Evolutionary conservation across 202 grass and related monocot genomes (phyloP).

Genomic region (Alloteropsis angusta): DNA sequence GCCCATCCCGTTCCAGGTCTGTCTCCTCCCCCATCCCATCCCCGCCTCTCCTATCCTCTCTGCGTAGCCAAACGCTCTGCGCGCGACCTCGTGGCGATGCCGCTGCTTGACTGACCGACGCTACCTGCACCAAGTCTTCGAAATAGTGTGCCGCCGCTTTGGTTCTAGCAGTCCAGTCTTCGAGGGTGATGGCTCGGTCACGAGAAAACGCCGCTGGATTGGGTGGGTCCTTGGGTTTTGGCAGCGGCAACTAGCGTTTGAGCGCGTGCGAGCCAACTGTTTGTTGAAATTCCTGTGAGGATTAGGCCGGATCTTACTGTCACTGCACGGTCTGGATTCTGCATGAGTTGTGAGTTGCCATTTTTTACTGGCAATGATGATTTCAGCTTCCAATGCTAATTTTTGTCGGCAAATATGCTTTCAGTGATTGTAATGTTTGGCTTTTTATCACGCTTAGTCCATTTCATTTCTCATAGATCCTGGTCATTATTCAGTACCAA

Average conservation of each 20-base stretch:
- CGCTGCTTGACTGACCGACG: not conserved
- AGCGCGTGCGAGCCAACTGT: conserved; percentile 11
- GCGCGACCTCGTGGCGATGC: not conserved
- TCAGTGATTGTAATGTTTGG: not conserved
- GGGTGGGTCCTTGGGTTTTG: not conserved
- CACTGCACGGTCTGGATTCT: not conserved
- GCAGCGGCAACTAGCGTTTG: not conserved
- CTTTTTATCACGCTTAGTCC: not conserved
- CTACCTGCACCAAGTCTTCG: not conserved
- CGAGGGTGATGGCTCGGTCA: not conserved
- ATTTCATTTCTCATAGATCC: not conserved
- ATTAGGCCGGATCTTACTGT: not conserved
- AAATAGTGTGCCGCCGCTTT: not conserved
- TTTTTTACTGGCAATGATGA: not conserved
- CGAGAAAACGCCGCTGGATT: not conserved
- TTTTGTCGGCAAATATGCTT: not conserved
- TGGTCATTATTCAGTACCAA: not conserved
- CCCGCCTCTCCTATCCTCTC: not conserved
- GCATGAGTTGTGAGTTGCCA: not conserved
- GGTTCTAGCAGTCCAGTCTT: too few relatives aligned
- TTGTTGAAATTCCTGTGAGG: conserved; percentile 28
- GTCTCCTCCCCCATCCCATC: not conserved
- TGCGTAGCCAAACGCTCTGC: not conserved
- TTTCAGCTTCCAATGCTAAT: not conserved
- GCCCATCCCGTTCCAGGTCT: conserved; percentile 66